These are phyloP conservation scores for Yamadazyma diddensiae DNA, from an alignment of 1,139 yeast species.

Conservation along the genomic window DNA sequence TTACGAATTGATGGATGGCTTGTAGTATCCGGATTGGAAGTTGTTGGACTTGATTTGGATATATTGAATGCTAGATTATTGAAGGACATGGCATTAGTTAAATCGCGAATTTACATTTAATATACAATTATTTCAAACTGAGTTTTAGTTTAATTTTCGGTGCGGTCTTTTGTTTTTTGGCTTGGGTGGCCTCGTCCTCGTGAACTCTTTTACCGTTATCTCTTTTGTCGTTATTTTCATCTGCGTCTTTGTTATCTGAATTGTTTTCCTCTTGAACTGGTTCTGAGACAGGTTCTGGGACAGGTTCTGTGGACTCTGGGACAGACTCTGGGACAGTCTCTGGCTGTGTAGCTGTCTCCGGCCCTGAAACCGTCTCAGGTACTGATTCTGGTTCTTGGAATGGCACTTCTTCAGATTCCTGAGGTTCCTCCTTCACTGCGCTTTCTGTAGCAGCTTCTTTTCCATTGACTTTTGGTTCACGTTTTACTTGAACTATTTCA, in stretches of 20 bases:
- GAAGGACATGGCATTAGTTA: constrained; percentile 23
- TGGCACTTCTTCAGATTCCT: background rate
- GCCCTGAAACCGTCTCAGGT: constrained; percentile 1
- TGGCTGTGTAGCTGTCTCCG: constrained; percentile 2
- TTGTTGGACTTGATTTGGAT: constrained; percentile 43
- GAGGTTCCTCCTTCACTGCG: background rate
- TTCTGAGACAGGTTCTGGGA: no score
- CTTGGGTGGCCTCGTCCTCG: no score
- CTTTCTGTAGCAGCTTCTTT: background rate
- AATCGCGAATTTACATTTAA: constrained; percentile 1
- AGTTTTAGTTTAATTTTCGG: constrained; percentile 10
- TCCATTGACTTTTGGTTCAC: constrained; percentile 1
- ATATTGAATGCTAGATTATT: constrained; percentile 37
- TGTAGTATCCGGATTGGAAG: constrained; percentile 19
- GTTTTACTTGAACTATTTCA: no score
- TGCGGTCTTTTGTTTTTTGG: constrained; percentile 3
- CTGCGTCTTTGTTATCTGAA: background rate
- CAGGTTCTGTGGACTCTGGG: background rate
- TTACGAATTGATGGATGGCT: background rate
- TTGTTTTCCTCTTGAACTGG: no score
- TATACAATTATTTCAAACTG: constrained; percentile 6
- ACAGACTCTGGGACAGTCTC: background rate
- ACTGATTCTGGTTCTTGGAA: background rate
- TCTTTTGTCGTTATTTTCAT: background rate
- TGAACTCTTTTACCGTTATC: no score